Percentiles rank a stretch among this genome's conserved stretches.
These are phyloP conservation scores for Naematelia encephala DNA, from an alignment of 768 basidiomycete genomes.

Conservation along the genomic window DNA sequence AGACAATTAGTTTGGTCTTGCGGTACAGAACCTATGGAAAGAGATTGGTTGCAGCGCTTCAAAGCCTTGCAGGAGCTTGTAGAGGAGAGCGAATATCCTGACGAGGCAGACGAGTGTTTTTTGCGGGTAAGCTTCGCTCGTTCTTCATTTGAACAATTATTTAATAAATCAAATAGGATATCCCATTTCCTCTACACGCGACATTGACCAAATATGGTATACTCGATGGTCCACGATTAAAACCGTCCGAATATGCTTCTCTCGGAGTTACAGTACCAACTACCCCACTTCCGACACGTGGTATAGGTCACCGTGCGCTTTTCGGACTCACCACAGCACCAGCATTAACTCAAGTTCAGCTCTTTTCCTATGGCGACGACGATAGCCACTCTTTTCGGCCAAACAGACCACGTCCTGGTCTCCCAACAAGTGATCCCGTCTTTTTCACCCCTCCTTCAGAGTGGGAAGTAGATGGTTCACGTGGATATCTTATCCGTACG, in stretches of 20 bases:
- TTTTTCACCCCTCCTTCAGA: background rate
- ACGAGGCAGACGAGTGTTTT: background rate
- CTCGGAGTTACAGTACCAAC: background rate
- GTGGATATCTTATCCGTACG: background rate
- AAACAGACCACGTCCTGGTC: background rate
- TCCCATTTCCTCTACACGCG: background rate
- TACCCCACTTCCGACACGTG: background rate
- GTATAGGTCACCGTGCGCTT: background rate
- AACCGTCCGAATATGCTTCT: background rate
- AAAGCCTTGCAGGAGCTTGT: background rate
- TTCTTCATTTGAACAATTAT: background rate
- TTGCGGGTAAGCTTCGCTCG: background rate
- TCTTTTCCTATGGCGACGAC: background rate
- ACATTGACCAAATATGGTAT: background rate
- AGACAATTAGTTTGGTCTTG: background rate
- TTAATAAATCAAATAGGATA: background rate
- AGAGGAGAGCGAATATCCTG: background rate
- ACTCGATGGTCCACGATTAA: background rate
- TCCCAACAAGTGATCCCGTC: background rate
- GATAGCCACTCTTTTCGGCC: background rate
- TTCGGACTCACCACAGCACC: background rate
- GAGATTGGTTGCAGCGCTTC: background rate
- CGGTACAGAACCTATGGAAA: background rate
- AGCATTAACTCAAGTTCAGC: background rate
- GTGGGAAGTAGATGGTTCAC: background rate